A percentile compares a stretch with the other conserved stretches of the same genome.
phyloP scores from a whole-genome alignment of 2,329 filamentous ascomycete species.

The Aureobasidium melanogenum region DNA sequence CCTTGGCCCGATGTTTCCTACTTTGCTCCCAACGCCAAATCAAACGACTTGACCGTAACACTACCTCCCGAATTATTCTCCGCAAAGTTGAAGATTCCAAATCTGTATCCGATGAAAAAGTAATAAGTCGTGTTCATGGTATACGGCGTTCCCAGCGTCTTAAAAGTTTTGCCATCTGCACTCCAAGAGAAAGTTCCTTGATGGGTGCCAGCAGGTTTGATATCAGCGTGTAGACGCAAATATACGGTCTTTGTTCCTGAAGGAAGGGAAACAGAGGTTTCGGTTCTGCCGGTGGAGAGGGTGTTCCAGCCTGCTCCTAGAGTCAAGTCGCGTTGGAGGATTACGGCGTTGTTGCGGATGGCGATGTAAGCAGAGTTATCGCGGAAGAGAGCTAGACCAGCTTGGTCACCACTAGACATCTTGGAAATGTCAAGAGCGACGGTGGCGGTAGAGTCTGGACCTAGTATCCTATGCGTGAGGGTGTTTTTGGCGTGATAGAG shows the following conservation, averaged over 20 bases:
- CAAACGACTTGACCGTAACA: constrained; percentile 17
- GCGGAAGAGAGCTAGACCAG: constrained; percentile 46
- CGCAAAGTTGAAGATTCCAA: constrained; percentile 31
- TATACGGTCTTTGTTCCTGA: constrained; percentile 21
- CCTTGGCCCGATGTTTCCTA: neutral
- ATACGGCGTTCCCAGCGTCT: constrained; percentile 24
- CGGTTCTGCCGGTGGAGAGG: constrained; percentile 23
- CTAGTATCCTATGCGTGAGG: constrained; percentile 33
- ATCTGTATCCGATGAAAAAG: constrained; percentile 33
- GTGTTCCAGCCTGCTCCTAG: constrained; percentile 26
- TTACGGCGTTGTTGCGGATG: constrained; percentile 32
- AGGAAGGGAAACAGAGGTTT: constrained; percentile 17
- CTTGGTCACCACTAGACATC: constrained; percentile 44
- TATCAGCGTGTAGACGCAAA: constrained; percentile 27
- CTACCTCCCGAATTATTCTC: constrained; percentile 27
- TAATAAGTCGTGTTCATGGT: constrained; percentile 28
- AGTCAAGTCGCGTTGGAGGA: constrained; percentile 31
- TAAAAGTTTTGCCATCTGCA: constrained; percentile 26
- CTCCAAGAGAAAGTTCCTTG: constrained; percentile 30
- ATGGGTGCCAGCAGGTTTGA: constrained; percentile 25
- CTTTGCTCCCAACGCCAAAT: neutral
- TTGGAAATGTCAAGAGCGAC: constrained; percentile 40
- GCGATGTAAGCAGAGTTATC: constrained; percentile 36
- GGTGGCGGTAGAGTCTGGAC: constrained; percentile 37
- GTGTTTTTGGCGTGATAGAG: constrained; percentile 36